phyloP scores from a whole-genome alignment of 352 stramenopile species.

The Pythium utonaiense region DNA sequence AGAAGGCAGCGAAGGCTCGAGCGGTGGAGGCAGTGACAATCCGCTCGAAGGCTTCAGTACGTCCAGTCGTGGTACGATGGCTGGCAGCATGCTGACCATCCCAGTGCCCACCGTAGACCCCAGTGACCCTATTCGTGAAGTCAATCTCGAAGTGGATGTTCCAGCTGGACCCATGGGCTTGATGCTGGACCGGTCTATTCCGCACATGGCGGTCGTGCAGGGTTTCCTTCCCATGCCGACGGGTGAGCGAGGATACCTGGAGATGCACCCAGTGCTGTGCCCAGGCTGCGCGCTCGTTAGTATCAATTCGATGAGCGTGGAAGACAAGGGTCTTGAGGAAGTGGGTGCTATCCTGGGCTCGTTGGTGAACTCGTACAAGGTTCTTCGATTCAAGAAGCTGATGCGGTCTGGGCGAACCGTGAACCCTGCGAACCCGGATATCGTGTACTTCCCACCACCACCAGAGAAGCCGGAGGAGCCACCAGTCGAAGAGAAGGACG shows the following conservation, averaged over 20 bases:
- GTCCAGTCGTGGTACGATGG: slow-evolving; percentile 16
- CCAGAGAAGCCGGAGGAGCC: slow-evolving; percentile 28
- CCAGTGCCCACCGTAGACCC: slow-evolving; percentile 23
- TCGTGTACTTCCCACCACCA: slow-evolving; percentile 64
- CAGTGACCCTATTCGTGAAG: slow-evolving; percentile 62
- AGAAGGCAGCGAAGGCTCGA: slow-evolving; percentile 28
- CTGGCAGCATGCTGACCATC: slow-evolving; percentile 1
- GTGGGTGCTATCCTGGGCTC: slow-evolving; percentile 67
- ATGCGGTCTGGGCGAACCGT: slow-evolving; percentile 68
- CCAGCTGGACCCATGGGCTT: slow-evolving; percentile 79
- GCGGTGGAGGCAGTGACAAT: slow-evolving; percentile 14
- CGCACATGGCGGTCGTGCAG: slow-evolving; percentile 76
- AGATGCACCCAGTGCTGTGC: slow-evolving; percentile 76
- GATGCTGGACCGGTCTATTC: slow-evolving; percentile 75
- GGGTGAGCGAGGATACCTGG: slow-evolving; percentile 69
- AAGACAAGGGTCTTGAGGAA: slow-evolving; percentile 66
- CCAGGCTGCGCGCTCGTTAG: slow-evolving; percentile 73
- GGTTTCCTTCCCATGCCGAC: slow-evolving; percentile 66
- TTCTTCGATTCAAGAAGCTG: slow-evolving; percentile 85
- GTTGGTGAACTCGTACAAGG: slow-evolving; percentile 46
- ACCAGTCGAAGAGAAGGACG: slow-evolving; percentile 12
- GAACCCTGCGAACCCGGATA: slow-evolving; percentile 65
- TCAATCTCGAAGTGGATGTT: slow-evolving; percentile 79
- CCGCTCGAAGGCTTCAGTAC: slow-evolving; percentile 20
- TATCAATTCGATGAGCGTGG: slow-evolving; percentile 74